Base-by-base conservation (phyloP, 2,329 filamentous ascomycete species). In the Bipolaris victoriae region DNA sequence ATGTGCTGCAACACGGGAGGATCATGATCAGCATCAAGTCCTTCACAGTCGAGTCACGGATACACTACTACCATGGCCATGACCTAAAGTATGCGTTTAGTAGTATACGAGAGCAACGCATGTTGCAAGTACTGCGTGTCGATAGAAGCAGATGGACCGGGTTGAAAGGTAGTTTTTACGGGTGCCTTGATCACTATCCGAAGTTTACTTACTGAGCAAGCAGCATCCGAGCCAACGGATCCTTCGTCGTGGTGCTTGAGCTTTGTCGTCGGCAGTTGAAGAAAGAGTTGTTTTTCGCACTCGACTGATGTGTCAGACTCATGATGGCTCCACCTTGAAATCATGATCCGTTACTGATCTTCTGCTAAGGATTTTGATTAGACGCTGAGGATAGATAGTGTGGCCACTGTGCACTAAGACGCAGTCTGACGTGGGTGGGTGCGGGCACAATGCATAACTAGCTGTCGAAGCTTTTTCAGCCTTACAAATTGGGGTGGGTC, bases 401-500 rank as follows among this genome's bases (percentile, higher is more conserved):
- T 43, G 46, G 52, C n/a, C 18, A 43, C 33, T 29, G 57, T 33
- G 48, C 59, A 48, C 52, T 54, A 36, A 22, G 49, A 56, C 47
- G 62, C 58, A 52, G 41, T 61, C 55, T 68, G 66, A 66, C 63
- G 61, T 67, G 54, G 49, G 45, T 61, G 52, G 39, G 57, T 41
- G 20, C 15, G 39, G 18, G 18, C 52, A 51, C 35, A 45, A 49
- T 59, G 48, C 29, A 58, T 50, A 50, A 61, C 52, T 37, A 55
- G 31, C 18, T 48, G 43, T 35, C 33, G 54, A 66, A 60, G 60
- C 60, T 62, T 65, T 60, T 63, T 62, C 63, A 65, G 66, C 64
- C 64, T 55, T 63, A 57, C 37, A 47, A 60, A 45, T 29, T 57
- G 22, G n/a, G 18, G 55, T 59, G 61, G 59, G 46, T 46, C 60